Percentiles rank a stretch among this genome's conserved stretches.
These are phyloP conservation scores for Aspergillus floridensis DNA, from an alignment of 2,329 filamentous ascomycete genomes.

Conservation along the genomic window DNA sequence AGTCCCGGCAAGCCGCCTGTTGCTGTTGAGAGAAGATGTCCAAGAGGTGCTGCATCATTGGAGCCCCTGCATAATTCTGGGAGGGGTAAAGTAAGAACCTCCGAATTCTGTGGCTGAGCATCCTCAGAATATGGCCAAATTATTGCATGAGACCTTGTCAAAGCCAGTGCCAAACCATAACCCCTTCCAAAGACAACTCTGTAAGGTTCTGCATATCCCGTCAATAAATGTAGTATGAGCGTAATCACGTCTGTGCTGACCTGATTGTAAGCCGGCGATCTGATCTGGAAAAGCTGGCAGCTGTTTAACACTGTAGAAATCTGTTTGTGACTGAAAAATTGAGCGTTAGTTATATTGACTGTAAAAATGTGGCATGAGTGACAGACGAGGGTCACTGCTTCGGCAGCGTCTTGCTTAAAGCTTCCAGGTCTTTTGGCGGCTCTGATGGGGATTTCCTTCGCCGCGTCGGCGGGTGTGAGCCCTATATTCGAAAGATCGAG, in stretches of 20 bases:
- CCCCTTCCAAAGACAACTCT: conserved; percentile 64
- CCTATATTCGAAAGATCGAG: conserved; percentile 13
- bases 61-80: conserved; percentile 67
- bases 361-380: background rate
- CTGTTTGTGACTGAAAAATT: conserved; percentile 67
- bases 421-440: conserved; percentile 38
- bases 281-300: conserved; percentile 78
- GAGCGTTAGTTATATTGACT: conserved; percentile 10
- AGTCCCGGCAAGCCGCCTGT: conserved; percentile 80
- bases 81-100: conserved; percentile 77
- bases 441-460: conserved; percentile 37
- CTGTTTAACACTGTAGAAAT: conserved; percentile 81
- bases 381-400: conserved; percentile 38
- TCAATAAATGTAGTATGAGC: conserved; percentile 15
- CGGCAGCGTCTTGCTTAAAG: conserved; percentile 29
- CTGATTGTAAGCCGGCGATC: conserved; percentile 63
- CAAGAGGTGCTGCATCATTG: conserved; percentile 74
- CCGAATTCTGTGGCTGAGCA: conserved; percentile 38
- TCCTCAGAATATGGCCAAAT: conserved; percentile 78
- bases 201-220: conserved; percentile 53
- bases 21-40: conserved; percentile 75
- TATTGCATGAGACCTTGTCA: conserved; percentile 78
- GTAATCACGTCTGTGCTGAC: conserved; percentile 48
- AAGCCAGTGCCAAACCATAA: conserved; percentile 71
- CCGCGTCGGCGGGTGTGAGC: conserved; percentile 18